Percentiles rank a stretch among this genome's conserved stretches.
Conservation (phyloP, 1,139 yeast genomes). For the Sugiyamaella paludigena region DNA sequence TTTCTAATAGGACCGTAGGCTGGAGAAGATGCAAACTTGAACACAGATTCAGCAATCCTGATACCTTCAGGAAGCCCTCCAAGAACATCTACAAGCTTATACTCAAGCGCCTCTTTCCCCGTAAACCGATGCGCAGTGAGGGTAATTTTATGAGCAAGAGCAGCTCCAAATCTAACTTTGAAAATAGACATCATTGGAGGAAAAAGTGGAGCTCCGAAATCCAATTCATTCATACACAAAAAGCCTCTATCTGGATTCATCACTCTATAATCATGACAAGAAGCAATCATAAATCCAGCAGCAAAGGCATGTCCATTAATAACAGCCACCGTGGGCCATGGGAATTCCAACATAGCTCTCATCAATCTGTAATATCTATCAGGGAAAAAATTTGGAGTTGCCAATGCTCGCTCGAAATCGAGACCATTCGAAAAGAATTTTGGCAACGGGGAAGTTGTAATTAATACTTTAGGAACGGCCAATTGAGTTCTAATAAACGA, state of each 20-base stretch:
- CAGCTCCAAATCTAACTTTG: conserved; percentile 34
- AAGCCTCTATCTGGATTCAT: conserved; percentile 41
- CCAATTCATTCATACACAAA: conserved; percentile 41
- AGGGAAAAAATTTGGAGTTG: conserved; percentile 37
- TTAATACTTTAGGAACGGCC: conserved; percentile 33
- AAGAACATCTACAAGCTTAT: conserved; percentile 34
- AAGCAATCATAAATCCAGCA: conserved; percentile 41
- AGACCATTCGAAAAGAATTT: conserved; percentile 44
- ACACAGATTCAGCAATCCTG: conserved; percentile 27
- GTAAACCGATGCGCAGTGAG: conserved; percentile 38
- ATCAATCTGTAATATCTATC: conserved; percentile 35
- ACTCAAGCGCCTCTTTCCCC: conserved; percentile 35
- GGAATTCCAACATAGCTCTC: conserved; percentile 37
- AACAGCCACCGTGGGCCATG: conserved; percentile 42
- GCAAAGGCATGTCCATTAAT: conserved; percentile 44
- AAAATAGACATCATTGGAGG: conserved; percentile 39
- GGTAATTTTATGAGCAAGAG: conserved; percentile 31
- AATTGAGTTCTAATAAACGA: conserved; percentile 30
- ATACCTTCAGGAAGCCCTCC: conserved; percentile 38
- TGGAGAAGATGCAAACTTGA: conserved; percentile 29
- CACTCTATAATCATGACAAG: conserved; percentile 40
- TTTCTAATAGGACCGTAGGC: conserved; percentile 35
- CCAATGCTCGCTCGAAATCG: conserved; percentile 37
- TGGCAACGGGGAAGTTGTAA: conserved; percentile 38
- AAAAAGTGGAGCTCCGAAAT: conserved; percentile 39